Conservation (phyloP, 2,329 filamentous ascomycete species). For the Trichoderma sp. region DNA sequence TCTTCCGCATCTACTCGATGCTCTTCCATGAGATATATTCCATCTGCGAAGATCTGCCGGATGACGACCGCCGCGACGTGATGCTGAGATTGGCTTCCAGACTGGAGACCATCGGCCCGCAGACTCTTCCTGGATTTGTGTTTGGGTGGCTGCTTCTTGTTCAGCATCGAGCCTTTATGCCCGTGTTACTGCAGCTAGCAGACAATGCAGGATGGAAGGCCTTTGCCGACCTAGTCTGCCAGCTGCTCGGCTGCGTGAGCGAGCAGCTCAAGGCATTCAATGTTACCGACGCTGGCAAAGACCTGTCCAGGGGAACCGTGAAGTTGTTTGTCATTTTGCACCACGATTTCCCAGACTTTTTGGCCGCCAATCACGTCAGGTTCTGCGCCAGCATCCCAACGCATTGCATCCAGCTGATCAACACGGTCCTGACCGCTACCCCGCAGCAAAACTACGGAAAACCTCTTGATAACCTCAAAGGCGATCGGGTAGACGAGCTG, state of each 20-base stretch:
- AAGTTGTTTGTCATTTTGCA: constrained; percentile 83
- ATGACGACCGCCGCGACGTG: constrained; percentile 65
- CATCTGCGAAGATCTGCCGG: constrained; percentile 55
- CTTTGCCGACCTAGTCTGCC: constrained; percentile 71
- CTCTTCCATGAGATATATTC: constrained; percentile 72
- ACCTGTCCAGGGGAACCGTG: constrained; percentile 79
- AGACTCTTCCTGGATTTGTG: constrained; percentile 75
- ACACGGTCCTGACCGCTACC: constrained; percentile 80
- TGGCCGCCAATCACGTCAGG: constrained; percentile 80
- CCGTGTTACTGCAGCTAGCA: constrained; percentile 67
- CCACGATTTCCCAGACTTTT: constrained; percentile 92
- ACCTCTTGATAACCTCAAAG: constrained; percentile 70
- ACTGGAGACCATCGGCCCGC: constrained; percentile 72
- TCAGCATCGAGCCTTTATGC: constrained; percentile 81
- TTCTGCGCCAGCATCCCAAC: constrained; percentile 79
- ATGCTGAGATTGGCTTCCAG: constrained; percentile 69
- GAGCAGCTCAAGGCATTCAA: constrained; percentile 75
- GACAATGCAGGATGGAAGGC: constrained; percentile 71
- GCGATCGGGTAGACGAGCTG: constrained; percentile 74
- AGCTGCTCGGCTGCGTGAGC: constrained; percentile 70
- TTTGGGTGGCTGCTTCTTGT: constrained; percentile 83
- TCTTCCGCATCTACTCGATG: constrained; percentile 84
- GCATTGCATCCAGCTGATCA: constrained; percentile 83
- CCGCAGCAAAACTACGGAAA: constrained; percentile 65
- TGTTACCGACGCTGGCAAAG: constrained; percentile 68